Conservation (phyloP, 1,139 yeast genomes). For the Lipomyces yarrowii region DNA sequence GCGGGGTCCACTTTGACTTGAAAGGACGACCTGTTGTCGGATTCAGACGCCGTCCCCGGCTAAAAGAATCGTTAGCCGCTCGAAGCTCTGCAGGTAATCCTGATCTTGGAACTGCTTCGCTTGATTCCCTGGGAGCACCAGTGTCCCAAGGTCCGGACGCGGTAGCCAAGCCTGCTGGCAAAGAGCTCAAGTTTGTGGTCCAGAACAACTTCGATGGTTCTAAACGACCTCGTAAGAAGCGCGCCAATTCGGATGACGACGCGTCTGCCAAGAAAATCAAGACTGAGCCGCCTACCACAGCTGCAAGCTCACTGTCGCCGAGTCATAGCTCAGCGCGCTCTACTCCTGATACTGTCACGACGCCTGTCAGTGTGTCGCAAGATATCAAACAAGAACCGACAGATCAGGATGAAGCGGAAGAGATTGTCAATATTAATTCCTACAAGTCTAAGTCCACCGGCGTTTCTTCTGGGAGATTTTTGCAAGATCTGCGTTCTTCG, state of each 20-base stretch:
- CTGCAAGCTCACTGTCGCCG: not conserved
- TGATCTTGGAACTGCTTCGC: not conserved
- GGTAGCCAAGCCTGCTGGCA: conserved; percentile 10
- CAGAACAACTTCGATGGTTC: conserved; percentile 20
- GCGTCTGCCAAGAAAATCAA: conserved; percentile 4
- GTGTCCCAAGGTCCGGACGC: not conserved
- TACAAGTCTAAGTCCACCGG: not conserved
- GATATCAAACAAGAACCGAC: not conserved
- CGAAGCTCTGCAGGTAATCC: conserved; percentile 5
- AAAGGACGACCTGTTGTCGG: conserved; percentile 31
- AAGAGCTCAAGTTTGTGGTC: conserved; percentile 27
- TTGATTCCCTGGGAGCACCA: not conserved
- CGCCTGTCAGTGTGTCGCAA: not conserved
- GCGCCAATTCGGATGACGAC: conserved; percentile 1
- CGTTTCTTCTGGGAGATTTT: not conserved
- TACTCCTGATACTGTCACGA: not conserved
- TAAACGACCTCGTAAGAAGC: conserved; percentile 24
- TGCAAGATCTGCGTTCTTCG: not conserved
- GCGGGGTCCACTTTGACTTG: conserved; percentile 28
- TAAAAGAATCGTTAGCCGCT: conserved; percentile 30
- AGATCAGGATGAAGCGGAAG: not conserved
- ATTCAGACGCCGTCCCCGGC: conserved; percentile 28
- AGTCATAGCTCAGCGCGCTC: not conserved
- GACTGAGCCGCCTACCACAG: conserved; percentile 2
- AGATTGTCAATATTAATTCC: not conserved